phyloP scores from a whole-genome alignment of 2,329 filamentous ascomycete species.

The Pestalotiopsis sp. region DNA sequence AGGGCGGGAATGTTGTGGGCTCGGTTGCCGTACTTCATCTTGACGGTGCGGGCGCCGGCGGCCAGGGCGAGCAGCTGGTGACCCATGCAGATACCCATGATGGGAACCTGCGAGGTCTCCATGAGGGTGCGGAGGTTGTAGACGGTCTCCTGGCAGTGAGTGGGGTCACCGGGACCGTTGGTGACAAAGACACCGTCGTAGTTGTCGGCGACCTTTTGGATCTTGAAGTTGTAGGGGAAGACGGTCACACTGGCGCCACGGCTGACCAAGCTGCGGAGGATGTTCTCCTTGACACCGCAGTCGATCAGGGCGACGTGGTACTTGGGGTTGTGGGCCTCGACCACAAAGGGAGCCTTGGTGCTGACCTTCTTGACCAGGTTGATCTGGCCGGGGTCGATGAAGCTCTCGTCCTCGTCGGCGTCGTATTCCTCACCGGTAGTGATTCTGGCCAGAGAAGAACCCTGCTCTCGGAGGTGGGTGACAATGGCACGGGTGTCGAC shows the following conservation, averaged over 20 bases:
- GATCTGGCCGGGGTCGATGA: conserved; percentile 92
- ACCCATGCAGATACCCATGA: conserved; percentile 98
- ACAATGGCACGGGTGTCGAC: conserved; percentile 98
- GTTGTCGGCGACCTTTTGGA: conserved; percentile 97
- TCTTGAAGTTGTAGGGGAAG: conserved; percentile 95
- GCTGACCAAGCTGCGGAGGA: conserved; percentile 89
- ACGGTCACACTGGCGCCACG: conserved; percentile 91
- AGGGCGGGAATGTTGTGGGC: conserved; percentile 98
- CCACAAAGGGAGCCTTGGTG: conserved; percentile 97
- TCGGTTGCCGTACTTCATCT: conserved; percentile 99
- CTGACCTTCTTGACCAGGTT: conserved; percentile 95
- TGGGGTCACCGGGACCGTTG: conserved; percentile 97
- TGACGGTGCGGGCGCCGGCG: conserved; percentile 85
- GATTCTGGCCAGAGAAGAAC: conserved; percentile 93
- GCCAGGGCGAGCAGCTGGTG: conserved; percentile 95
- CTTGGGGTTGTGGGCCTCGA: conserved; percentile 80
- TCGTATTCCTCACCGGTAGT: conserved; percentile 97
- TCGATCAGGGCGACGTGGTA: conserved; percentile 94
- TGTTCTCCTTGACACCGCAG: conserved; percentile 99
- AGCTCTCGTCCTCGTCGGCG: conserved; percentile 96
- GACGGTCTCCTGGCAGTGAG: conserved; percentile 92
- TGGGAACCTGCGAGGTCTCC: conserved; percentile 85
- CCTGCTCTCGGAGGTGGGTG: conserved; percentile 92
- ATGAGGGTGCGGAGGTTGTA: conserved; percentile 91
- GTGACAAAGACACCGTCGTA: conserved; percentile 99